Evolutionary conservation across 257 asterid species (phyloP).

Genomic region (Solanum pimpinellifolium): DNA sequence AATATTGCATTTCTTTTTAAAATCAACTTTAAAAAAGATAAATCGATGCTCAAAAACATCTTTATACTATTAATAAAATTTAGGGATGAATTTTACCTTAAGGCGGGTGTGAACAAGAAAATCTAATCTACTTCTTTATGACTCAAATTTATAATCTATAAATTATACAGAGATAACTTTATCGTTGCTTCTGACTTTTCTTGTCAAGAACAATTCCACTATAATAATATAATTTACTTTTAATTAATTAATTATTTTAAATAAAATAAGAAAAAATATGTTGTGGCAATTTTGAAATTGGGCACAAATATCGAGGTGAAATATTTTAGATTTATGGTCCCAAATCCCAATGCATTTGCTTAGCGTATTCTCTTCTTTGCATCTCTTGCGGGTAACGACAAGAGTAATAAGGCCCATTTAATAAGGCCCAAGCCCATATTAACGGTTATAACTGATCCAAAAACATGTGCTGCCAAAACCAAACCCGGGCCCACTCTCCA

Average conservation of each 20-base stretch:
- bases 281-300: background rate
- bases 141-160: background rate
- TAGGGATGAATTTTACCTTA: background rate
- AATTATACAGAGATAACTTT: background rate
- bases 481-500: background rate
- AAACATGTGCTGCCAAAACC: background rate
- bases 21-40: too few relatives aligned
- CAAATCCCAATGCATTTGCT: background rate
- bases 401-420: background rate
- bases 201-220: background rate
- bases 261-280: background rate
- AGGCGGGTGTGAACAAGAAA: background rate
- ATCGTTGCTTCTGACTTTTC: background rate
- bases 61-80: too few relatives aligned
- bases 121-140: background rate
- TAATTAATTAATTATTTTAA: background rate
- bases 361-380: background rate
- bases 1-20: too few relatives aligned
- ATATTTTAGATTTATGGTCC: background rate
- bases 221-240: background rate
- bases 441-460: background rate
- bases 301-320: background rate
- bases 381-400: slow-evolving; percentile 6
- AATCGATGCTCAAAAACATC: too few relatives aligned
- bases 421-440: background rate